Evolutionary conservation across 2,329 filamentous ascomycete genomes (phyloP), one percentile per base, ranked within the genome.

Genomic region (Orbilia oligospora): DNA sequence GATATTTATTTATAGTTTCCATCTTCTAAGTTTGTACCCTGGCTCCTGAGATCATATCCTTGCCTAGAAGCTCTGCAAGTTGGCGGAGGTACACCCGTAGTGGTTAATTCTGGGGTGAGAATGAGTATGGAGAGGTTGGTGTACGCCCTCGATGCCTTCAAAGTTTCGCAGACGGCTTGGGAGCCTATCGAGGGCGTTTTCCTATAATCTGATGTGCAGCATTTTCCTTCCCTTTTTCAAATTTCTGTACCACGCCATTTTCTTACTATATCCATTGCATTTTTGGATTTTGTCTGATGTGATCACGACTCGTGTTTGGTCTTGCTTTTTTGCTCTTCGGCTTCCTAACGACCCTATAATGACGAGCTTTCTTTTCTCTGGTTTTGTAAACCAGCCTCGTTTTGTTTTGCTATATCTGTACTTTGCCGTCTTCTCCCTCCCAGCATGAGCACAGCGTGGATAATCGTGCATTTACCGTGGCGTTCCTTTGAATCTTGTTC

Each of bases 171-270:
- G 22, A 64, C 65, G 68, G 68, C 68, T 69, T 78, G 75, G 75
- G 75, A 71, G 41, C 66, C 75, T 18, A 72, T 78, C 68, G 75
- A 78, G 61, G 75, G 75, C 33, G 75, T 78, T 58, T 78, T 78
- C 27, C 36, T 78, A 44, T 78, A 65, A 65, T 38, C 38, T 61
- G 14, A 27, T 65, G 9, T 61, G 33, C 36, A 22, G 30, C 14
- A n/a, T 65, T 53, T 61, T 53, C 49, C 8, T 58, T 49, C 10
- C 10, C 8, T 36, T 5, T 66, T 65, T 10, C 18, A 12, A n/a
- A n/a, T 30, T 64, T 58, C 46, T 22, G 41, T 44, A 8, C 24
- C 18, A 49, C 30, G 33, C 33, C 9, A 27, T 36, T n/a, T 58
- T 51, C 44, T 67, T 63, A 41, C 27, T 20, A 41, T 56, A 55